Conservation (phyloP, 73 alveolate genomes). For the Durusdinium trenchii region DNA sequence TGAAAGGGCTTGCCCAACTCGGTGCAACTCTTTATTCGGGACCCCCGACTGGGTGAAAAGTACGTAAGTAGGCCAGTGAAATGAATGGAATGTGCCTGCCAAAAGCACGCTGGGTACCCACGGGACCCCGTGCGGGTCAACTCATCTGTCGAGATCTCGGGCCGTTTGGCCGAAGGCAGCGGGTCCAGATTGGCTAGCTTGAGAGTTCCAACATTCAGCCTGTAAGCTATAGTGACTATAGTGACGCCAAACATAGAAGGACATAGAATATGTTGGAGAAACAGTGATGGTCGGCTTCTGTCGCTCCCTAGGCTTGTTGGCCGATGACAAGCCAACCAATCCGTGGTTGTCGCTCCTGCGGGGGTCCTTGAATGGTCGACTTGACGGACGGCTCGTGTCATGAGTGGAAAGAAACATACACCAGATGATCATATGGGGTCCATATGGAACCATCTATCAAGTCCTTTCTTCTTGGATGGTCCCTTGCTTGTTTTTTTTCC, state of each 20-base stretch:
- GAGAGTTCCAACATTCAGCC: not conserved
- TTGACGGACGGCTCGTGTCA: not conserved
- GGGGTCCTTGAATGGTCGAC: not conserved
- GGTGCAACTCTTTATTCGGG: too few species aligned
- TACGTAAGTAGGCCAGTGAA: too few species aligned
- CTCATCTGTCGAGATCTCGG: not conserved
- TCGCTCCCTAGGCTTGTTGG: not conserved
- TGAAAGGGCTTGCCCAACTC: too few species aligned
- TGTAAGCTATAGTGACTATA: not conserved
- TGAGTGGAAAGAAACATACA: not conserved
- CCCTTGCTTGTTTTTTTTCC: too few species aligned
- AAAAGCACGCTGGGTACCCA: too few species aligned
- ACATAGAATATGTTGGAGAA: not conserved
- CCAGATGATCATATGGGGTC: too few species aligned
- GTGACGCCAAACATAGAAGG: not conserved
- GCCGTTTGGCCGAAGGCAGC: not conserved
- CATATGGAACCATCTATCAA: too few species aligned
- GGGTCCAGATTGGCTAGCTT: not conserved
- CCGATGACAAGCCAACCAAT: slow-evolving; percentile 66
- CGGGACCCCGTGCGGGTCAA: not conserved
- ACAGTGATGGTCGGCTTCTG: not conserved
- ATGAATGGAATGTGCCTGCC: too few species aligned
- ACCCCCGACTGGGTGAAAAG: too few species aligned
- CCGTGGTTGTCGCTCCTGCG: slow-evolving; percentile 73
- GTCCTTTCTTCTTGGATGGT: too few species aligned